Conservation (phyloP, 1,284 basidiomycete genomes). For the Boletus subluridellus region DNA sequence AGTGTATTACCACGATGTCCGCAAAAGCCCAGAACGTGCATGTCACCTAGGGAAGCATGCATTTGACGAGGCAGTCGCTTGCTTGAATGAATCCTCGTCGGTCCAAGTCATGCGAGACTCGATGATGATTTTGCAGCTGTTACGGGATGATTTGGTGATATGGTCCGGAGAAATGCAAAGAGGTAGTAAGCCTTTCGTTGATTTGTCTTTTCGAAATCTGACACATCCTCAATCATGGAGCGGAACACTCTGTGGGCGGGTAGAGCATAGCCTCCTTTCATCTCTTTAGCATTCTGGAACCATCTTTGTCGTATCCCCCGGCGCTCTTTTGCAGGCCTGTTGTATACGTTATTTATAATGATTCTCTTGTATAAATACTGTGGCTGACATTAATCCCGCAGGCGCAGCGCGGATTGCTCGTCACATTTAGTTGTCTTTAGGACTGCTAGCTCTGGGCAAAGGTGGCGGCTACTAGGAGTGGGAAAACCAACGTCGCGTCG, state of each 20-base stretch:
- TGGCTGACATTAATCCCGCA: not conserved
- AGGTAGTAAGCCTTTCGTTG: slow-evolving; percentile 33
- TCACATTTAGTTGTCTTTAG: not conserved
- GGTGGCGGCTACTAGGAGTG: slow-evolving; percentile 83
- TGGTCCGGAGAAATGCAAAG: slow-evolving; percentile 59
- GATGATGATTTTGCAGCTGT: slow-evolving; percentile 61
- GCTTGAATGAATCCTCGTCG: slow-evolving; percentile 42
- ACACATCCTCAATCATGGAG: slow-evolving; percentile 16
- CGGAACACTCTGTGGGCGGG: slow-evolving; percentile 22
- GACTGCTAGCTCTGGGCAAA: slow-evolving; percentile 56
- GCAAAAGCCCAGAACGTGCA: slow-evolving; percentile 86
- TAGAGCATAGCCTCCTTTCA: slow-evolving; percentile 6
- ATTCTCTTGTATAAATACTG: not conserved
- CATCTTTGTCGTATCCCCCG: not conserved
- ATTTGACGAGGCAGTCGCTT: slow-evolving; percentile 63
- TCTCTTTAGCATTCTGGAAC: slow-evolving; percentile 1
- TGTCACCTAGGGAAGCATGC: slow-evolving; percentile 84
- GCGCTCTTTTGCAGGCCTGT: slow-evolving; percentile 1
- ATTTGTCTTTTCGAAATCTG: slow-evolving; percentile 10
- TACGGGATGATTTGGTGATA: slow-evolving; percentile 62
- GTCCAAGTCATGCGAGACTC: slow-evolving; percentile 55
- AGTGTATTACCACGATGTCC: slow-evolving; percentile 95
- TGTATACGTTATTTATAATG: slow-evolving; percentile 14
- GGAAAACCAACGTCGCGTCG: slow-evolving; percentile 88
- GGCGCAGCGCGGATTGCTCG: not conserved